Evolutionary conservation across 2,329 filamentous ascomycete species (phyloP).

Genomic region (Dothidotthia symphoricarpi): DNA sequence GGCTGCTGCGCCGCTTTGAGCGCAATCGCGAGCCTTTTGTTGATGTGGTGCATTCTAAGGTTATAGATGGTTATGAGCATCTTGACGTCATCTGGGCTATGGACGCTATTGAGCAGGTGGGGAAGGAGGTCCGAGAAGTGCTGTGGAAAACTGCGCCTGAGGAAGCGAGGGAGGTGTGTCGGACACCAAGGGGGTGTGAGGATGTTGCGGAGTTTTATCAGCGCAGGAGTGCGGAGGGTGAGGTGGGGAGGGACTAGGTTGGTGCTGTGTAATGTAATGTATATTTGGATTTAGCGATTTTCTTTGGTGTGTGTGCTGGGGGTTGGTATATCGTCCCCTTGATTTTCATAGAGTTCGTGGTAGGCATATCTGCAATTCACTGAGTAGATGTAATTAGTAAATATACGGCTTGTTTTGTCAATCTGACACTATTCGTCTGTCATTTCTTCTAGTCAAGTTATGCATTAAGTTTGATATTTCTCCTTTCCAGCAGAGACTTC

Average conservation of each 20-base stretch:
- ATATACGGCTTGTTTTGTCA: too few species aligned
- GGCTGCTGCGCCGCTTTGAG: conserved; percentile 71
- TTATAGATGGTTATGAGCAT: conserved; percentile 84
- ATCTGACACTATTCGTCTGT: too few species aligned
- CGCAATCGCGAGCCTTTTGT: conserved; percentile 78
- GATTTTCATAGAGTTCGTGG: too few species aligned
- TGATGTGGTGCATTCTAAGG: conserved; percentile 73
- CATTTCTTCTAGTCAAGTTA: too few species aligned
- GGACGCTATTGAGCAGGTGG: conserved; percentile 80
- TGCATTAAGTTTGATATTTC: too few species aligned
- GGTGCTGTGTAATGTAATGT: too few species aligned
- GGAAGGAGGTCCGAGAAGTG: conserved; percentile 74
- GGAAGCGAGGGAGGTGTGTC: conserved; percentile 59
- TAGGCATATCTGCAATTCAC: too few species aligned
- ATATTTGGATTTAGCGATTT: too few species aligned
- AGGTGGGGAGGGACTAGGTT: conserved; percentile 20
- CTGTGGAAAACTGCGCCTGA: conserved; percentile 72
- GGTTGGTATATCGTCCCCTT: too few species aligned
- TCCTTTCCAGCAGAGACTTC: too few species aligned
- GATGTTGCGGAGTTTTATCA: conserved; percentile 35
- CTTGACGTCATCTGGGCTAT: conserved; percentile 95
- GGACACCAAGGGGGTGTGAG: conserved; percentile 65
- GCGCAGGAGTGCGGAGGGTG: conserved; percentile 11
- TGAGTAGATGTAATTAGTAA: too few species aligned
- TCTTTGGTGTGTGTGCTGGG: too few species aligned